Evolutionary conservation across 768 basidiomycete species (phyloP), one percentile per base, ranked within the genome.

Genomic region (Trametes villosa): DNA sequence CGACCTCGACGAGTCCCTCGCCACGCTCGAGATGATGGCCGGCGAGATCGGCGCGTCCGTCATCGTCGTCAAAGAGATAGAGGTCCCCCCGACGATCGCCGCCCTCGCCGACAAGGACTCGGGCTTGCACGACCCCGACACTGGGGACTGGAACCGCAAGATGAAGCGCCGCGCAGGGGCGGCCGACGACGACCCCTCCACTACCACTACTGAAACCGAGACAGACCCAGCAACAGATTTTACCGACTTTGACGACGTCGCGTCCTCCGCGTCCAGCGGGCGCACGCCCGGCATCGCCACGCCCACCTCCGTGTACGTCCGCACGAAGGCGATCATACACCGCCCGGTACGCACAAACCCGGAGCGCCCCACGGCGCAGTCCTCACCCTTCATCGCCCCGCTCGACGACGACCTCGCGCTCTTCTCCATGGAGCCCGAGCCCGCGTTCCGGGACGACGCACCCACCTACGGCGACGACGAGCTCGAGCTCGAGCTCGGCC

Each of bases 21-120:
- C 88, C 67, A 96, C 95, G 0, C 84, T 98, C 15, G 92, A 92
- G 71, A 86, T 86, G 79, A 98, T 98, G 96, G 94, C 95, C 0
- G 86, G 88, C 26, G 94, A 96, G 70, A 89, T 98, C 40, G 94
- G 94, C 1, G 96, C 93, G 0, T 92, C 91, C 26, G 93, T 97
- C 57, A 86, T 95, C 48, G 86, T 97, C 29, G 89, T 95, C 17
- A 93, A 92, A 75, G 92, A 95, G 70, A 86, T 96, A 29, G 89
- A 91, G 66, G 86, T 94, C 0, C 87, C 88, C 0, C 81, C 80
- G 0, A 79, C 76, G 12, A 75, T 88, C 66, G 72, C 70, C 7
- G 69, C 63, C 17, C 47, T 75, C n/a, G 74, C 71, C 0, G 76
- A 76, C 57, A 68, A 68, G 38, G 58, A 42, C 74, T 72, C 24